Evolutionary conservation across 176 grass and related monocot genomes (phyloP).

Genomic region (Tillandsia leiboldiana): DNA sequence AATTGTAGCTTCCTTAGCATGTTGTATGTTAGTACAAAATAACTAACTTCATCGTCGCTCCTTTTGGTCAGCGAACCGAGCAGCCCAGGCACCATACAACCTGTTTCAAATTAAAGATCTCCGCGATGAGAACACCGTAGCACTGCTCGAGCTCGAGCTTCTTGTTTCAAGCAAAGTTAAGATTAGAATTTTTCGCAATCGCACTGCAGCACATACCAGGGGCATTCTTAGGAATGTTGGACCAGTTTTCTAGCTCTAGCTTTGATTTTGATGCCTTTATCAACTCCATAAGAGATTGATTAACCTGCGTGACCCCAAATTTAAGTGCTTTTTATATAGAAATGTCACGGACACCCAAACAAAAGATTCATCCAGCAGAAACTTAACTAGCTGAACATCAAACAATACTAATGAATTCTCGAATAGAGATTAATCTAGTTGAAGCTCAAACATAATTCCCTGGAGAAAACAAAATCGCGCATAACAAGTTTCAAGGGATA

Average conservation of each 20-base stretch:
- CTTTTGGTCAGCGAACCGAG: slow-evolving; percentile 9
- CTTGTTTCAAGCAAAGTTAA: neutral
- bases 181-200: neutral
- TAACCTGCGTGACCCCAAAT: slow-evolving; percentile 26
- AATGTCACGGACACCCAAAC: neutral
- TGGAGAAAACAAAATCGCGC: neutral
- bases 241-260: slow-evolving; percentile 47
- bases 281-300: slow-evolving; percentile 48
- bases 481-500: neutral
- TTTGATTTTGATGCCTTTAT: slow-evolving; percentile 63
- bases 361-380: neutral
- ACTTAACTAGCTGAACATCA: neutral
- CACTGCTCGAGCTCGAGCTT: slow-evolving; percentile 10
- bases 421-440: neutral
- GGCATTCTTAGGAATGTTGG: slow-evolving; percentile 22
- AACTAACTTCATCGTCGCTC: slow-evolving; percentile 19
- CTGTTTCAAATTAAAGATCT: slow-evolving; percentile 17
- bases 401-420: neutral
- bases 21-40: slow-evolving; percentile 21
- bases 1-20: slow-evolving; percentile 49
- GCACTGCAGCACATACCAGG: slow-evolving; percentile 18
- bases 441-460: neutral
- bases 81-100: slow-evolving; percentile 10
- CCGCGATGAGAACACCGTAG: neutral
- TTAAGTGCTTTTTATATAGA: neutral